phyloP scores from a whole-genome alignment of 164 flowering plant genomes.

The Stephania cephalantha region DNA sequence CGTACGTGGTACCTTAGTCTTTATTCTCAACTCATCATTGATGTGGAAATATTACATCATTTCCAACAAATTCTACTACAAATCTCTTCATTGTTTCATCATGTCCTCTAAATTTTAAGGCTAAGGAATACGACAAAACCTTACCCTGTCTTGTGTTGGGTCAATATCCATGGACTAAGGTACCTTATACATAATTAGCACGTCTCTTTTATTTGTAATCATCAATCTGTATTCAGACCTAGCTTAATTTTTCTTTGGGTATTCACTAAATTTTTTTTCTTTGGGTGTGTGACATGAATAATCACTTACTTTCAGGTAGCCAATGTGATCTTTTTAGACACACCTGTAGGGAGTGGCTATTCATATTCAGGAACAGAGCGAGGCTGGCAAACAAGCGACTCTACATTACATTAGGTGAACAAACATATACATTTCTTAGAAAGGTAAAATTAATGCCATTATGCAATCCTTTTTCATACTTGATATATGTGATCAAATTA shows the following conservation, averaged over 20 bases:
- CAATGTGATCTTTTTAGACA: conserved; percentile 36
- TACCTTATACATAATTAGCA: neutral
- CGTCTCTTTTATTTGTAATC: neutral
- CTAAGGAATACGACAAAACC: conserved; percentile 30
- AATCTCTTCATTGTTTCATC: neutral
- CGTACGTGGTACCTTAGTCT: no score
- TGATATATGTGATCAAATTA: neutral
- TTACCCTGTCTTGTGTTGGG: conserved; percentile 29
- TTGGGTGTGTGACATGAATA: no score
- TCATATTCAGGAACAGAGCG: conserved; percentile 28
- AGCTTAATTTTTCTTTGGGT: neutral
- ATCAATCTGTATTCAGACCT: neutral
- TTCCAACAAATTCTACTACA: no score
- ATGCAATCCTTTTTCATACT: neutral
- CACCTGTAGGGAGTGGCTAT: conserved; percentile 43
- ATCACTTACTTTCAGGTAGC: conserved; percentile 19
- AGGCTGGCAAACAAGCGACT: conserved; percentile 16
- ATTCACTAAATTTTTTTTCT: neutral
- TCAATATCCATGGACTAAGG: conserved; percentile 53
- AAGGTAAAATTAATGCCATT: conserved; percentile 20
- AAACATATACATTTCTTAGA: conserved; percentile 22
- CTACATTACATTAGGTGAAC: neutral
- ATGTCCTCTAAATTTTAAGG: conserved; percentile 38
- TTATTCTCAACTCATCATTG: neutral
- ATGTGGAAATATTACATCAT: no score